Evolutionary conservation across 371 early-diverging fungal species (phyloP), one percentile per base, ranked within the genome.

Genomic region (Syncephalastrum sp.): DNA sequence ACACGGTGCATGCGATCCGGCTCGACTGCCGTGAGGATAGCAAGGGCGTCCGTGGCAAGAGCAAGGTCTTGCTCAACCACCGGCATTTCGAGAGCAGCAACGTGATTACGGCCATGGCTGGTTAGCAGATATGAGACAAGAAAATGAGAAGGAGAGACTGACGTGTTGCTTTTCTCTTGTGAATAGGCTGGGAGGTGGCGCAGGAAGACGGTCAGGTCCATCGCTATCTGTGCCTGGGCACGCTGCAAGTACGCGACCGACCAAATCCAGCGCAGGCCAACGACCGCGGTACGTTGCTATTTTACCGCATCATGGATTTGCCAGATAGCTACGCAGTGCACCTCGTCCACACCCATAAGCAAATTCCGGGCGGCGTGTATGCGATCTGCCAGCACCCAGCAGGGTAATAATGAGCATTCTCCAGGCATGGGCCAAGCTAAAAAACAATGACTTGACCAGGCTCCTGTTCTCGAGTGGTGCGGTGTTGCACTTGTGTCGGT

Each of bases 331-430:
- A 64, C 47, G 53, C 54, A 13, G 10, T 77, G 15, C 65, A 65
- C 6, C 58, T 57, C 2, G 68, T 74, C 25, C 71, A 71, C 72
- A 60, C 59, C 13, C 54, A 72, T 41, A 68, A 72, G 13, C 56
- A 62, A 16, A 43, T 70, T n/a, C 66, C 66, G 2, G 74, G 70
- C 14, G 74, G 72, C 14, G 70, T 77, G 3, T 63, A 61, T 53
- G 63, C 72, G 14, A 68, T 77, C 1, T 70, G 77, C 61, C 72
- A 72, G n/a, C 72, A 74, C 60, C 53, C 74, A 19, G 63, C 62
- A 25, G 70, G 71, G 77, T 77, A 77, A 63, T 21, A 21, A 21
- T 21, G 21, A 21, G 21, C 21, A 21, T 21, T 21, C 21, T 21
- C 2, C 21, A 21, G 1, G 21, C 21, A 21, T 1, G 21, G 21